Evolutionary conservation across 2,329 filamentous ascomycete species (phyloP).

Genomic region (Lachnellula arida): DNA sequence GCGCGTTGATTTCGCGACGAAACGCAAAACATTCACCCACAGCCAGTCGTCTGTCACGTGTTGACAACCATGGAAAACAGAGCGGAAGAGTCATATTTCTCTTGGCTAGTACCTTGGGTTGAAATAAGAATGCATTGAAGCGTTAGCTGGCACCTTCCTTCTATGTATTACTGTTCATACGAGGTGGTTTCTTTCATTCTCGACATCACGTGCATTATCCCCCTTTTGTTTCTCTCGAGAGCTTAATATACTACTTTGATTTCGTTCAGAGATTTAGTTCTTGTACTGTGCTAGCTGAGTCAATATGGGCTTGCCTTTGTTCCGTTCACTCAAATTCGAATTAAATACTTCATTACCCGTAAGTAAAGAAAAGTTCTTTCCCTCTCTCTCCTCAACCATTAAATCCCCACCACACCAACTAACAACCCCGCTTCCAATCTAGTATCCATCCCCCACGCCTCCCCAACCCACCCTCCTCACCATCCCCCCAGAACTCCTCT

Average conservation of each 20-base stretch:
- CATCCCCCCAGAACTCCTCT: constrained; percentile 36
- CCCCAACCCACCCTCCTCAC: constrained; percentile 9
- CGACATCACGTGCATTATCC: background rate
- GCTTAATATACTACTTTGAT: background rate
- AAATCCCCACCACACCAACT: background rate
- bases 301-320: background rate
- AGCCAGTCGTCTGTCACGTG: constrained; percentile 4
- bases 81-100: constrained; percentile 4
- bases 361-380: background rate
- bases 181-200: background rate
- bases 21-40: background rate
- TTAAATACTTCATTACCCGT: no score
- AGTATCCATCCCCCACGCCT: background rate
- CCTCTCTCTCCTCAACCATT: background rate
- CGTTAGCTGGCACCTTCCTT: background rate
- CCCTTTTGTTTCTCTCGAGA: background rate
- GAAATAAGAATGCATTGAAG: background rate
- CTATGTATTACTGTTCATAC: background rate
- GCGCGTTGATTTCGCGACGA: constrained; percentile 4
- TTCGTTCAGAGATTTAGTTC: background rate
- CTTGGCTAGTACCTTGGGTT: background rate
- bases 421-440: background rate
- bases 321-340: no score
- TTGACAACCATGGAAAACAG: background rate
- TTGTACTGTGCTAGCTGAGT: background rate